Evolutionary conservation across 2,329 filamentous ascomycete genomes (phyloP).

Genomic region (Arachnopeziza araneosa): DNA sequence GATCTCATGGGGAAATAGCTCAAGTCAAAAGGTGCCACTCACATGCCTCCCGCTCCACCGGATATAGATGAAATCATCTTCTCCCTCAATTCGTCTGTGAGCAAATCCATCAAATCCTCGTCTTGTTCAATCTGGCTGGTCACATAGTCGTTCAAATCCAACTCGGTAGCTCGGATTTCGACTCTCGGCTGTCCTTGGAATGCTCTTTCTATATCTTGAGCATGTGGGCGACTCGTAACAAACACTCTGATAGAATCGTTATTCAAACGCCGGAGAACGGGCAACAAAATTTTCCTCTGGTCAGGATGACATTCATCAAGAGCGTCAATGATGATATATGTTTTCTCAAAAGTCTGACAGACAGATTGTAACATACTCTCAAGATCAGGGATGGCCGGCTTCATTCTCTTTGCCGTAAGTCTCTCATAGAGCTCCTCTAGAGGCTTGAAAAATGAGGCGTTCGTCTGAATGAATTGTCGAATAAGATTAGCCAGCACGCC

Average conservation of each 20-base stretch:
- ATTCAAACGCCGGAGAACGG: neutral
- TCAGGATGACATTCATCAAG: slow-evolving; percentile 20
- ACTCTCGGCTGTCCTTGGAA: too few relatives aligned
- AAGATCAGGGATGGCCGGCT: slow-evolving; percentile 22
- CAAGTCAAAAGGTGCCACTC: too few relatives aligned
- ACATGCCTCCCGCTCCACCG: too few relatives aligned
- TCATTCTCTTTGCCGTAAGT: slow-evolving; percentile 14
- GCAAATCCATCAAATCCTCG: too few relatives aligned
- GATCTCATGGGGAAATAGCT: too few relatives aligned
- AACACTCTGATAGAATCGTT: slow-evolving; percentile 19
- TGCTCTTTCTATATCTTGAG: too few relatives aligned
- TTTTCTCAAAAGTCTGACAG: slow-evolving; percentile 13
- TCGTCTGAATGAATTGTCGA: slow-evolving; percentile 31
- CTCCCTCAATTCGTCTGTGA: too few relatives aligned
- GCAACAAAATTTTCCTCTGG: neutral
- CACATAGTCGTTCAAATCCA: too few relatives aligned
- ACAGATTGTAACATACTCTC: slow-evolving; percentile 16
- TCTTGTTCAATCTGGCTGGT: too few relatives aligned
- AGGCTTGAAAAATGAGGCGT: slow-evolving; percentile 6
- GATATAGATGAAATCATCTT: too few relatives aligned
- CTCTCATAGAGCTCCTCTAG: slow-evolving; percentile 20
- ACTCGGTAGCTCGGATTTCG: too few relatives aligned
- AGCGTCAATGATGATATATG: slow-evolving; percentile 18
- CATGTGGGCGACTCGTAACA: slow-evolving; percentile 19
- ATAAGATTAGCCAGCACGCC: slow-evolving; percentile 28